Evolutionary conservation across 768 basidiomycete species (phyloP).

Genomic region (Phaffia tasmanica): DNA sequence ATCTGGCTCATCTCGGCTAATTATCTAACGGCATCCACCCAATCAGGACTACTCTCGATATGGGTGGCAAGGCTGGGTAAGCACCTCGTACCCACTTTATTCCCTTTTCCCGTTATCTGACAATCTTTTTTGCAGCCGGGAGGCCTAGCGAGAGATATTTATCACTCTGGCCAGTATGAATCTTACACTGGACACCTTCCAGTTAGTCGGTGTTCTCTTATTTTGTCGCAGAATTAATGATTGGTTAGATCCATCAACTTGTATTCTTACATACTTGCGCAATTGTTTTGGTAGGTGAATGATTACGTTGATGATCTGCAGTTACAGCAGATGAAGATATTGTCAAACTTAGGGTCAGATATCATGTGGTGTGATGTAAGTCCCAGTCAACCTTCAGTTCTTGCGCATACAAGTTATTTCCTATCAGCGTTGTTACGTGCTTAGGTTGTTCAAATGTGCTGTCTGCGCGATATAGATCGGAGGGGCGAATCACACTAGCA

Average conservation of each 20-base stretch:
- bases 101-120: not conserved
- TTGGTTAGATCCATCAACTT: not conserved
- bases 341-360: constrained; percentile 47
- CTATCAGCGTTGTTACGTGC: not conserved
- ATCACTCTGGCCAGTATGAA: constrained; percentile 44
- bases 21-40: constrained; percentile 30
- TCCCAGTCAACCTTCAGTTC: not conserved
- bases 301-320: constrained; percentile 49
- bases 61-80: constrained; percentile 44
- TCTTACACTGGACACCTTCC: constrained; percentile 48
- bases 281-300: constrained; percentile 11
- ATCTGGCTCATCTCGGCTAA: not conserved
- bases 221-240: not conserved
- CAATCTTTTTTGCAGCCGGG: constrained; percentile 44
- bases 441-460: too few relatives aligned
- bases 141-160: constrained; percentile 47
- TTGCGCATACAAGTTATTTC: not conserved
- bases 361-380: constrained; percentile 44
- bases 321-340: constrained; percentile 46
- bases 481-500: constrained; percentile 39
- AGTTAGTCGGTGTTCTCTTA: constrained; percentile 31
- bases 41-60: constrained; percentile 43
- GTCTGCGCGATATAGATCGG: constrained; percentile 42
- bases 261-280: not conserved
- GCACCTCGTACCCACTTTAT: not conserved